phyloP scores from a whole-genome alignment of 495 filamentous ascomycete species.

The Penicillium daleae region DNA sequence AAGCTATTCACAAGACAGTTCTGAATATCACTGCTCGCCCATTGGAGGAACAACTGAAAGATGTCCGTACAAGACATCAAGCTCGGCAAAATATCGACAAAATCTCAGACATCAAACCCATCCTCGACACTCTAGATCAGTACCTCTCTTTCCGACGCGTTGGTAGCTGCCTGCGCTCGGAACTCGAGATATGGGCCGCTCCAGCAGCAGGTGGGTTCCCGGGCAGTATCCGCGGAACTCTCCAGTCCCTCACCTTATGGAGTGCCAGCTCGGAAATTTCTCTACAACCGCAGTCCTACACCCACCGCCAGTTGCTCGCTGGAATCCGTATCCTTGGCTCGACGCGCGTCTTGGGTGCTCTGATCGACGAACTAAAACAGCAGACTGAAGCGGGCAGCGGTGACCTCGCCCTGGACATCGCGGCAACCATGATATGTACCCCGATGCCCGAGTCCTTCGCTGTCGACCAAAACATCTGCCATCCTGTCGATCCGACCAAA shows the following conservation, averaged over 20 bases:
- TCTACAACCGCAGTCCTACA: conserved; percentile 74
- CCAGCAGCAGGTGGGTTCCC: conserved; percentile 62
- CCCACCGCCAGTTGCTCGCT: conserved; percentile 72
- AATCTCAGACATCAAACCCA: conserved; percentile 66
- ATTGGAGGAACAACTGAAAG: conserved; percentile 73
- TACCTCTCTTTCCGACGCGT: conserved; percentile 69
- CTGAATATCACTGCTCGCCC: conserved; percentile 79
- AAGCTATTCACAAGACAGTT: conserved; percentile 79
- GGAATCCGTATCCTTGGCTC: conserved; percentile 74
- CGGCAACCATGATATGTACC: conserved; percentile 71
- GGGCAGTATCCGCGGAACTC: conserved; percentile 63
- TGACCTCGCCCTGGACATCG: conserved; percentile 73
- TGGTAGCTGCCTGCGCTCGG: conserved; percentile 65
- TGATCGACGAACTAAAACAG: conserved; percentile 73
- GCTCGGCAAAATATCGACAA: conserved; percentile 39
- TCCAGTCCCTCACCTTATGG: conserved; percentile 76
- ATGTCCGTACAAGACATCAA: conserved; percentile 70
- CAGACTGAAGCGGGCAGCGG: conserved; percentile 57
- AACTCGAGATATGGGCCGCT: conserved; percentile 76
- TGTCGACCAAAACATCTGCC: conserved; percentile 46
- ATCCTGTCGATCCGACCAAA: conserved; percentile 45
- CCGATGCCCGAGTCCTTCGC: conserved; percentile 58
- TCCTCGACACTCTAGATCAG: conserved; percentile 70
- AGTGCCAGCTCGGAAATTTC: conserved; percentile 63
- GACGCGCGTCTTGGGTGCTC: conserved; percentile 56